Evolutionary conservation across 306 rosid species (phyloP), one percentile per base, ranked within the genome.

Genomic region (Dryas alaskensis): DNA sequence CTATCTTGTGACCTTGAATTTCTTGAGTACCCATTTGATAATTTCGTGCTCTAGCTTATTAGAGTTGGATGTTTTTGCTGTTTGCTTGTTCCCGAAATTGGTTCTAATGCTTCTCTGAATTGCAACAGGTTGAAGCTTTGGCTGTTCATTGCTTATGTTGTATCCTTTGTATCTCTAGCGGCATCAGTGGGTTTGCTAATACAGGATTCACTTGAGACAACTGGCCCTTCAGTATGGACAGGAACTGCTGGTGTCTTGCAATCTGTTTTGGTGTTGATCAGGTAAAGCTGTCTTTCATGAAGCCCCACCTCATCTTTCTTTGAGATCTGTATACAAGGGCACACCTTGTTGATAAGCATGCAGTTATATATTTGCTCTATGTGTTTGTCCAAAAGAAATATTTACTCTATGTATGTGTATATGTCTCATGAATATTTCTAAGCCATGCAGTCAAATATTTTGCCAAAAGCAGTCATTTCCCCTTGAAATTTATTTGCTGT

Each of bases 121-220:
- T 65, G 77, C 71, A 57, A 85, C 91, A 93, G 99, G 63, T 79
- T 92, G 87, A 94, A 94, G 97, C 90, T 94, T 60, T 94, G 99
- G 99, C 96, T 94, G 80, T 94, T 94, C 89, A 78, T 94, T 14
- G 99, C 99, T 0, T 94, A 94, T 82, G 97, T 94, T 47, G 93
- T 94, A 43, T 90, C 99, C 65, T 94, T 94, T 76, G 99, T 94
- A 79, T 94, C 99, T 53, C 84, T 94, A 79, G 99, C 99, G 22
- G 99, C 97, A 78, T 88, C 99, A 10, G 97, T 93, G 9, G 99
- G 99, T 73, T 85, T 94, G 73, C 83, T 92, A 70, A 92, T 94
- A 65, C 96, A 88, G 60, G 99, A 94, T 82, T 94, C 99, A 73
- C n/a, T 94, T 17, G 96, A 84, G 73, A 82, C 74, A 79, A 87